Evolutionary conservation across 805 yeast genomes (phyloP).

Genomic region (Candida hispaniensis): DNA sequence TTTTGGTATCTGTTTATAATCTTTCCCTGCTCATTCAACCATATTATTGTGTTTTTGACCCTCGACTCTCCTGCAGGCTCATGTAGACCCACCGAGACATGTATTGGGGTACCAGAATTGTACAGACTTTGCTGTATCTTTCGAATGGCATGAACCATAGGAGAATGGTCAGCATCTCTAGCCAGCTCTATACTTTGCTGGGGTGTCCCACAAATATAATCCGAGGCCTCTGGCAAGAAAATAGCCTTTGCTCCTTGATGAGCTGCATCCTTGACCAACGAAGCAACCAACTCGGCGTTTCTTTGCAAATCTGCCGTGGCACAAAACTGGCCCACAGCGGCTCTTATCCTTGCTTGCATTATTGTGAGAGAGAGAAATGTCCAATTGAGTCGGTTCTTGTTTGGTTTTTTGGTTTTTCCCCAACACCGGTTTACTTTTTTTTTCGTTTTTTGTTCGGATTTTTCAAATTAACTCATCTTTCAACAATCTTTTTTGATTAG

Average conservation of each 20-base stretch:
- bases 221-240: conserved; percentile 90
- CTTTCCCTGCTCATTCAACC: conserved; percentile 56
- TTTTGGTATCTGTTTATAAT: conserved; percentile 67
- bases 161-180: conserved; percentile 31
- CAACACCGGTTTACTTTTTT: too few species aligned
- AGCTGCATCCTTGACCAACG: conserved; percentile 55
- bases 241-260: conserved; percentile 50
- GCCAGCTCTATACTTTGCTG: conserved; percentile 55
- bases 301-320: conserved; percentile 51
- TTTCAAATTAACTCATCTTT: too few species aligned
- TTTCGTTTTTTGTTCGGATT: too few species aligned
- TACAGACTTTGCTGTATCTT: conserved; percentile 36
- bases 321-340: conserved; percentile 83
- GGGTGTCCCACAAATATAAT: conserved; percentile 67
- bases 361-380: not conserved
- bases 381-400: not conserved
- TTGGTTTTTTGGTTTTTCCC: too few species aligned
- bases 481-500: too few species aligned
- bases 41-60: conserved; percentile 62
- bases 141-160: conserved; percentile 29
- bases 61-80: conserved; percentile 48
- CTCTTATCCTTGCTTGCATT: conserved; percentile 36
- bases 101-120: conserved; percentile 35
- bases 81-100: conserved; percentile 81
- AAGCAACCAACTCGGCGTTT: conserved; percentile 51